Evolutionary conservation across 1,284 basidiomycete species (phyloP).

Genomic region (Microbotryum intermedium): DNA sequence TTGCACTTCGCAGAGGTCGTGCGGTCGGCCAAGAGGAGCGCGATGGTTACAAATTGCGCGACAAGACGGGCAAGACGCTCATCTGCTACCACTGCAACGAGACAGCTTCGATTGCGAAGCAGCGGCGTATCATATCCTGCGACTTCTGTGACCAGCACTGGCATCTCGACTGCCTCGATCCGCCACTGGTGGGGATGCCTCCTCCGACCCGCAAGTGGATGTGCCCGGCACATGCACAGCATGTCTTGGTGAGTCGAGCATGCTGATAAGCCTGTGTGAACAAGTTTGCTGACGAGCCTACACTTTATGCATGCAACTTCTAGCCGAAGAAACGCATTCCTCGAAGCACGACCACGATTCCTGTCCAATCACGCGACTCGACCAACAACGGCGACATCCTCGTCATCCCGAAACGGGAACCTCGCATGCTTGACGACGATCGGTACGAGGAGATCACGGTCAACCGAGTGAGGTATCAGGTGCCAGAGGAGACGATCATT

Average conservation of each 20-base stretch:
- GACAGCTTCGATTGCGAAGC: slow-evolving; percentile 26
- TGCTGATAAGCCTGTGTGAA: slow-evolving; percentile 18
- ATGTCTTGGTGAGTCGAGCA: slow-evolving; percentile 47
- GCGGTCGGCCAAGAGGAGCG: slow-evolving; percentile 57
- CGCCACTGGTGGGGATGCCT: slow-evolving; percentile 79
- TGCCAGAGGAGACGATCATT: slow-evolving; percentile 86
- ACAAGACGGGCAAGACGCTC: slow-evolving; percentile 69
- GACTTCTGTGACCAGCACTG: slow-evolving; percentile 93
- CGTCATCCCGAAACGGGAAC: slow-evolving; percentile 59
- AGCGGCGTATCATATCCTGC: slow-evolving; percentile 69
- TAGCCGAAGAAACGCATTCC: slow-evolving; percentile 71
- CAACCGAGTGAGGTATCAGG: slow-evolving; percentile 66
- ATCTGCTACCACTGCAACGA: slow-evolving; percentile 57
- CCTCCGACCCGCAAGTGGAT: slow-evolving; percentile 89
- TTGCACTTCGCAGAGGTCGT: slow-evolving; percentile 12
- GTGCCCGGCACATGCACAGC: slow-evolving; percentile 92
- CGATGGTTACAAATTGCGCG: slow-evolving; percentile 77
- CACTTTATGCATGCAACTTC: background rate
- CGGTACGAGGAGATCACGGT: slow-evolving; percentile 44
- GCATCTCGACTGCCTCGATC: slow-evolving; percentile 93
- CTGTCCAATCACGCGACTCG: slow-evolving; percentile 58
- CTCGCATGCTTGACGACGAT: slow-evolving; percentile 35
- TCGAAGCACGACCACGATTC: slow-evolving; percentile 56
- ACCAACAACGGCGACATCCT: slow-evolving; percentile 90
- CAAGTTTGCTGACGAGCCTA: slow-evolving; percentile 28